Base-by-base conservation (phyloP, 306 rosid genomes). In the Lupinus albus region DNA sequence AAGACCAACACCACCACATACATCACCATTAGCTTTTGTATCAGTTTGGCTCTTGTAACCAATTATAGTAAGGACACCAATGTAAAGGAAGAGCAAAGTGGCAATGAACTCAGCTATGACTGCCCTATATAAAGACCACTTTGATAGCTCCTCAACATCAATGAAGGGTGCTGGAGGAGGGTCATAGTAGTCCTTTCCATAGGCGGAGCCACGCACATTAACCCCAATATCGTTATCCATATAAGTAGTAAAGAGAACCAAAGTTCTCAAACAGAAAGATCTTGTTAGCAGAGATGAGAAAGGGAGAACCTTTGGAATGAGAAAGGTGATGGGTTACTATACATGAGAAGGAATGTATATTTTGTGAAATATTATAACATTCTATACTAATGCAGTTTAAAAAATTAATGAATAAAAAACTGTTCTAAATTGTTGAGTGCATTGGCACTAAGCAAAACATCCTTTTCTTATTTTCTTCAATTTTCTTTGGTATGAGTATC, bases 51-150 rank as follows among this genome's bases (percentile, higher is more conserved):
- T 46, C 41, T 70, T 89, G 87, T 93, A 82, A 4, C 98, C 97
- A 28, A 89, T 93, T 0, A 93, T 97, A 0, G 98, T 93, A n/a
- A 86, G 82, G 5, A 89, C 86, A 21, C 94, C 88, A 11, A 89
- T 62, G 71, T 93, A 93, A 5, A 93, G 97, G 76, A 93, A 93
- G 15, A 93, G 98, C 55, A 92, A 46, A 10, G 98, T 92, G 32
- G 98, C 98, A 96, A 1, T n/a, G n/a, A n/a, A n/a, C n/a, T n/a
- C n/a, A n/a, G n/a, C n/a, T n/a, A n/a, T n/a, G n/a, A n/a, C n/a
- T n/a, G n/a, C n/a, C n/a, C n/a, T n/a, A n/a, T n/a, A n/a, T n/a
- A n/a, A n/a, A n/a, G n/a, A n/a, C n/a, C n/a, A n/a, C n/a, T n/a
- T n/a, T n/a, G n/a, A n/a, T n/a, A n/a, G n/a, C n/a, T n/a, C n/a